A percentile compares a stretch with the other conserved stretches of the same genome.
These are phyloP conservation scores for Podosphaera fusca DNA, from an alignment of 2,329 filamentous ascomycete species.

Conservation along the genomic window DNA sequence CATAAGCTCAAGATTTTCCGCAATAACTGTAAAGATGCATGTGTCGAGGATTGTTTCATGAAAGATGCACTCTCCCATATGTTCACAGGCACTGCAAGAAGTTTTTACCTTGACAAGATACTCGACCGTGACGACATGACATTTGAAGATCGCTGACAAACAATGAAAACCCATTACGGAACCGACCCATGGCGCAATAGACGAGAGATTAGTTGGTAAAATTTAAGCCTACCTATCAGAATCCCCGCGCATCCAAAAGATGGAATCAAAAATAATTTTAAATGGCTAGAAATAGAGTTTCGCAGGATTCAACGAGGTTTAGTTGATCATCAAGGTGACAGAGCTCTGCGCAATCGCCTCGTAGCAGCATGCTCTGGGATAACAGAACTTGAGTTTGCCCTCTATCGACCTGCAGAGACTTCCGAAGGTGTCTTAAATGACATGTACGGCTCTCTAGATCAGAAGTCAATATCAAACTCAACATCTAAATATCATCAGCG, in stretches of 20 bases:
- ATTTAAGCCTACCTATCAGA: neutral
- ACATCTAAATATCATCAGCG: neutral
- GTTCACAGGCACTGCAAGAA: neutral
- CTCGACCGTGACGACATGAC: neutral
- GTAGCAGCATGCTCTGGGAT: neutral
- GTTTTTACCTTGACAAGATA: neutral
- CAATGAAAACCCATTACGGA: neutral
- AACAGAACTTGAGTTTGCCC: neutral
- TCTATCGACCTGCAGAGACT: neutral
- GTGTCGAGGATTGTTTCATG: neutral
- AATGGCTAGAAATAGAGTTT: conserved; percentile 1
- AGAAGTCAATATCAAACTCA: neutral
- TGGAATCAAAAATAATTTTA: neutral
- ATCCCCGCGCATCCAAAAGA: neutral
- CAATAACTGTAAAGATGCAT: neutral
- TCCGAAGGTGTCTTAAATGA: neutral
- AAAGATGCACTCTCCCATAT: neutral
- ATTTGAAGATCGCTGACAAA: neutral
- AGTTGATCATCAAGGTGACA: conserved; percentile 1
- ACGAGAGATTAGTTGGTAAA: neutral
- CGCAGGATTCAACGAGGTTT: neutral
- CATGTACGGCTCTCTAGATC: neutral
- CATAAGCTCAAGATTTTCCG: neutral
- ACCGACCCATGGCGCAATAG: conserved; percentile 1
- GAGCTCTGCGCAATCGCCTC: neutral